Base-by-base conservation (phyloP, 1,284 basidiomycete species). In the Moesziomyces sp. region DNA sequence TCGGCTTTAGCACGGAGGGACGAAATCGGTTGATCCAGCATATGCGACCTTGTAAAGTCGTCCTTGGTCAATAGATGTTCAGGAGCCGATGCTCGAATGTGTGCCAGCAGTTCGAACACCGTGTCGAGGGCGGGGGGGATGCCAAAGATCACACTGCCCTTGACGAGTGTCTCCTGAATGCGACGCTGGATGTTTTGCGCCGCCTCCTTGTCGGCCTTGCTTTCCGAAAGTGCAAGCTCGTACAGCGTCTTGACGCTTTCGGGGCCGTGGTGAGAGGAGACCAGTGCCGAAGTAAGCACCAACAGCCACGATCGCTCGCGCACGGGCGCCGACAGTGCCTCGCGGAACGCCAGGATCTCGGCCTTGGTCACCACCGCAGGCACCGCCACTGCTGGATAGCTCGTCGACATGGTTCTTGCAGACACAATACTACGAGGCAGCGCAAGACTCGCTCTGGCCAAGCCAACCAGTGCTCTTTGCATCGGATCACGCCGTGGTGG, bases 131-230 rank as follows among this genome's bases (percentile, higher is more conserved):
- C 34, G 0, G 48, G 24, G 6, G 67, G 58, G 58, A 65, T 65
- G 10, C 68, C 68, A 35, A 46, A 58, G 24, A 71, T 56, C 21
- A 71, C 58, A 7, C 38, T 28, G 0, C 54, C 68, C 40, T 71
- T 71, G 26, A 65, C 54, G 14, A 66, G 51, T 0, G 44, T 43
- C 46, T 71, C 68, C 19, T 66, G 62, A 10, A 71, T 71, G 2
- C 21, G 40, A 1, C 44, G n/a, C n/a, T 71, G 63, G 14, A 64
- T 46, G 0, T 16, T 14, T 23, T 54, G 44, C 1, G 50, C 13
- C 13, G 19, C 30, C 21, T 24, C 35, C 19, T 6, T 23, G 35
- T 18, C 21, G 23, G 35, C 21, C 5, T 35, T 2, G 13, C 7
- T 10, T 21, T 26, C 24, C 5, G 35, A 35, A 18, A 65, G 45